Percentiles rank a stretch among this genome's conserved stretches.
These are phyloP conservation scores for Tolypocladium endophyticum DNA, from an alignment of 2,329 filamentous ascomycete species.

Conservation along the genomic window DNA sequence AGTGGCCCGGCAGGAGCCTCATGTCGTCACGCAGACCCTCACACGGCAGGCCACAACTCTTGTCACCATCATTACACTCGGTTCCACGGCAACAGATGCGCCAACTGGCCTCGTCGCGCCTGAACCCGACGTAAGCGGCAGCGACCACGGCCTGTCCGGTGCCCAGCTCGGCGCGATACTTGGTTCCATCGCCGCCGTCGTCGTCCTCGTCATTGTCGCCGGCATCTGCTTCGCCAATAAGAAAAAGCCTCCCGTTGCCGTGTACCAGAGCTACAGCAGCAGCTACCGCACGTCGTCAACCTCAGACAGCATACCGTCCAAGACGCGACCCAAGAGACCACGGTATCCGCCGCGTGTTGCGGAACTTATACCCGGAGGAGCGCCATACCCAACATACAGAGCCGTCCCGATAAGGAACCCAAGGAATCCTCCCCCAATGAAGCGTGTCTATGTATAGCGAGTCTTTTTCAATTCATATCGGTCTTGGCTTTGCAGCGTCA, in stretches of 20 bases:
- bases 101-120: not conserved
- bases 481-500: not conserved
- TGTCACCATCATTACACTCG: not conserved
- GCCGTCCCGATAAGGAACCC: conserved; percentile 23
- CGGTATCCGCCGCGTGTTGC: conserved; percentile 9
- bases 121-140: conserved; percentile 1
- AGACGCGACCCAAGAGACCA: not conserved
- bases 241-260: not conserved
- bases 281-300: not conserved
- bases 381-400: conserved; percentile 20
- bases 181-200: conserved; percentile 26
- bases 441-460: not conserved
- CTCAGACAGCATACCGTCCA: not conserved
- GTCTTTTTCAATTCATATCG: not conserved
- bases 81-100: not conserved
- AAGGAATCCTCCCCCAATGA: conserved; percentile 5
- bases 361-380: conserved; percentile 21
- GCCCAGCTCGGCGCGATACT: conserved; percentile 30
- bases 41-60: conserved; percentile 1
- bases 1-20: not conserved
- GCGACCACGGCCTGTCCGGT: conserved; percentile 15
- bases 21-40: conserved; percentile 1
- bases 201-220: conserved; percentile 21
- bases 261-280: not conserved
- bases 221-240: conserved; percentile 16